Conservation (phyloP, 1,139 yeast species). For the Meyerozyma carpophila region DNA sequence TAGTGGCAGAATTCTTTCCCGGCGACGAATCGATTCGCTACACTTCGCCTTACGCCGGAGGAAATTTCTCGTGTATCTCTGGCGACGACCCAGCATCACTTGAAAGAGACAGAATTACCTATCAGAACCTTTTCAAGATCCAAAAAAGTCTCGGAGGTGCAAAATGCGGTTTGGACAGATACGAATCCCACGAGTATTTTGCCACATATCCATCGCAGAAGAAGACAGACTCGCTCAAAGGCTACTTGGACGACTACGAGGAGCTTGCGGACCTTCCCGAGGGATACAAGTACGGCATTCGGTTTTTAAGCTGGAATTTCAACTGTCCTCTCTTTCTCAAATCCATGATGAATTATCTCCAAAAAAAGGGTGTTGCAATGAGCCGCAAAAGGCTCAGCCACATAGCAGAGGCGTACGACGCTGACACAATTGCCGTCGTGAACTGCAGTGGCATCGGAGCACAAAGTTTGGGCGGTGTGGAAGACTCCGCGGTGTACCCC, state of each 20-base stretch:
- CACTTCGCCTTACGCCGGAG: slow-evolving; percentile 83
- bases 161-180: slow-evolving; percentile 48
- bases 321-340: slow-evolving; percentile 56
- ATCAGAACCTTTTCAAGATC: slow-evolving; percentile 38
- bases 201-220: slow-evolving; percentile 37
- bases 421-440: slow-evolving; percentile 8
- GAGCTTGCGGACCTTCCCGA: slow-evolving; percentile 36
- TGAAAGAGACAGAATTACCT: slow-evolving; percentile 51
- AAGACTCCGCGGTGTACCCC: slow-evolving; percentile 6
- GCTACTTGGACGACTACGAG: slow-evolving; percentile 42
- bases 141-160: slow-evolving; percentile 47
- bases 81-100: slow-evolving; percentile 51
- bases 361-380: slow-evolving; percentile 44
- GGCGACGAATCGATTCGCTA: slow-evolving; percentile 68
- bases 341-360: slow-evolving; percentile 33
- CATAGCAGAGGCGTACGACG: slow-evolving; percentile 46
- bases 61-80: slow-evolving; percentile 62
- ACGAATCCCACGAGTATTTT: slow-evolving; percentile 53
- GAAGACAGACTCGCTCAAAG: slow-evolving; percentile 39
- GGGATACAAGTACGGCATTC: slow-evolving; percentile 49
- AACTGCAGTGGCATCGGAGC: slow-evolving; percentile 16
- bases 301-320: slow-evolving; percentile 58
- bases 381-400: slow-evolving; percentile 40
- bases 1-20: slow-evolving; percentile 61
- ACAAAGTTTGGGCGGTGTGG: slow-evolving; percentile 11